Evolutionary conservation across 2,329 filamentous ascomycete genomes (phyloP).

Genomic region (Aspergillus arachidicola): DNA sequence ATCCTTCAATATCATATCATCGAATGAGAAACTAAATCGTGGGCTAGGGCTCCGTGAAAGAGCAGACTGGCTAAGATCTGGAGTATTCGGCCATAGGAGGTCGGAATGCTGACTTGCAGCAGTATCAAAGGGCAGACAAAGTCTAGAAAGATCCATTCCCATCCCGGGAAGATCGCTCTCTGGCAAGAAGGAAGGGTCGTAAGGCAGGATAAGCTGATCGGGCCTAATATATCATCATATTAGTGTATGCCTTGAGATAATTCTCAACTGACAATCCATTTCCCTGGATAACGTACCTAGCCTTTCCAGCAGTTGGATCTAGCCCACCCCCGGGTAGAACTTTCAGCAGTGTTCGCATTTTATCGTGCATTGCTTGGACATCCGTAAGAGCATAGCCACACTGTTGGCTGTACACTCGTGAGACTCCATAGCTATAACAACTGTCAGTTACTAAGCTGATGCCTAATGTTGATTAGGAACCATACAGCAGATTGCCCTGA

Average conservation of each 20-base stretch:
- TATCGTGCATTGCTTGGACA: slow-evolving; percentile 71
- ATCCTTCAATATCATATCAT: slow-evolving; percentile 42
- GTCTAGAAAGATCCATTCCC: slow-evolving; percentile 54
- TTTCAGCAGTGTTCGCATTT: slow-evolving; percentile 70
- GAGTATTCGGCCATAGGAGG: slow-evolving; percentile 38
- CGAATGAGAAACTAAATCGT: slow-evolving; percentile 53
- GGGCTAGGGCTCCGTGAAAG: slow-evolving; percentile 30
- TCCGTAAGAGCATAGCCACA: slow-evolving; percentile 84
- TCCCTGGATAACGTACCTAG: slow-evolving; percentile 57
- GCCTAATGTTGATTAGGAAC: background rate
- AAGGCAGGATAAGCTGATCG: slow-evolving; percentile 73
- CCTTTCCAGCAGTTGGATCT: slow-evolving; percentile 71
- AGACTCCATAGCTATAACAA: slow-evolving; percentile 69
- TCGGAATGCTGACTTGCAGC: slow-evolving; percentile 34
- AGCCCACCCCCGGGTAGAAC: slow-evolving; percentile 61
- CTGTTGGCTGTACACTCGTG: slow-evolving; percentile 83
- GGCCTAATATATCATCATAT: slow-evolving; percentile 55
- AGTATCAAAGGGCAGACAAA: slow-evolving; percentile 42
- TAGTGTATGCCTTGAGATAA: background rate
- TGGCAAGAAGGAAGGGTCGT: slow-evolving; percentile 80
- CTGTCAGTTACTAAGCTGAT: background rate
- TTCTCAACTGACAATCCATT: background rate
- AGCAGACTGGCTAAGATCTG: slow-evolving; percentile 32
- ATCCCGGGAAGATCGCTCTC: slow-evolving; percentile 64
- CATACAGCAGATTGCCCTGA: slow-evolving; percentile 81